Evolutionary conservation across 1,284 basidiomycete species (phyloP).

Genomic region (Melanopsichium pennsylvanicum): DNA sequence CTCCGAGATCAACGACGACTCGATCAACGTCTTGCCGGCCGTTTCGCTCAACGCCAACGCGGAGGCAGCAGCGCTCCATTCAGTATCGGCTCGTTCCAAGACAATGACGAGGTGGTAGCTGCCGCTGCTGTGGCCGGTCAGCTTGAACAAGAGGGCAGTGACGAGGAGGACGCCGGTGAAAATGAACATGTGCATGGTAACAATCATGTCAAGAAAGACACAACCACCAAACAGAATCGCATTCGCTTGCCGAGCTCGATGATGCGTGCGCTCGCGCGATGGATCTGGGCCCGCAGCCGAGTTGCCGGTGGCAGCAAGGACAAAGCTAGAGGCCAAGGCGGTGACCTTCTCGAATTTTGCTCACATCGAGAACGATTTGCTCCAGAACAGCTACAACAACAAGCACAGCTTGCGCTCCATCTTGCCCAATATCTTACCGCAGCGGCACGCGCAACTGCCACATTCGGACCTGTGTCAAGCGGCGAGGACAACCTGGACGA

Average conservation of each 20-base stretch:
- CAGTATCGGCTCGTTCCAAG: conserved; percentile 30
- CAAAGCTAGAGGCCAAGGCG: conserved; percentile 16
- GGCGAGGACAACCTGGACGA: conserved; percentile 27
- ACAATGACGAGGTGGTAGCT: conserved; percentile 33
- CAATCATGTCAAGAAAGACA: background rate
- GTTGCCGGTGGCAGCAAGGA: conserved; percentile 23
- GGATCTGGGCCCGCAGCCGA: conserved; percentile 38
- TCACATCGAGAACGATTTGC: conserved; percentile 36
- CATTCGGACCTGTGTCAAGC: conserved; percentile 17
- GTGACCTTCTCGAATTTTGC: conserved; percentile 34
- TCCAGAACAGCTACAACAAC: conserved; percentile 26
- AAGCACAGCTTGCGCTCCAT: conserved; percentile 30
- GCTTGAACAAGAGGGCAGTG: conserved; percentile 6
- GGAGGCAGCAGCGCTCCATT: conserved; percentile 15
- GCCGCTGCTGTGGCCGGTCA: conserved; percentile 16
- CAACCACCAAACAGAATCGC: conserved; percentile 2
- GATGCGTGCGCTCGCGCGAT: conserved; percentile 42
- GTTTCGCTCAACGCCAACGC: conserved; percentile 8
- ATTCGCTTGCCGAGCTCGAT: conserved; percentile 29
- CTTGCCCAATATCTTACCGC: conserved; percentile 39
- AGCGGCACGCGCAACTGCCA: conserved; percentile 15
- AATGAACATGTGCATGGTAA: background rate
- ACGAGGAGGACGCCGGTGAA: conserved; percentile 1
- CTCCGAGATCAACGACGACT: conserved; percentile 22
- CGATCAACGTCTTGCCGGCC: conserved; percentile 22